Conservation (phyloP, 768 basidiomycete species). For the Trametes gibbosa region DNA sequence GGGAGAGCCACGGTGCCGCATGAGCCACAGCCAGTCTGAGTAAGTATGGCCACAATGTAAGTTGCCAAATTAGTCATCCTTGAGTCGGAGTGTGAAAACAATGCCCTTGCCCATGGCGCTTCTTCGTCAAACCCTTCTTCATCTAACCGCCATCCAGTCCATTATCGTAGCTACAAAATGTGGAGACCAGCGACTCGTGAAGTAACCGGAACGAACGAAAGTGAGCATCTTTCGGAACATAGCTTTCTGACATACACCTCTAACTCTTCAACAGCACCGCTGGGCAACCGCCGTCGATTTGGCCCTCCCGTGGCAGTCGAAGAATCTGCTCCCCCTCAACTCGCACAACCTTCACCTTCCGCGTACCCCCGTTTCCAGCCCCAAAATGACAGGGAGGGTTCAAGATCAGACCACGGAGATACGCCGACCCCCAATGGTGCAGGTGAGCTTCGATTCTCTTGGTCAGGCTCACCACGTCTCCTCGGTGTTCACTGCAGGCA, state of each 20-base stretch:
- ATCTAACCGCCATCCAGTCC: background rate
- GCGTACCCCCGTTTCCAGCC: constrained; percentile 71
- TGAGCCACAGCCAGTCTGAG: background rate
- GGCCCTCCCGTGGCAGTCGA: constrained; percentile 77
- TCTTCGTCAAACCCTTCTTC: constrained; percentile 11
- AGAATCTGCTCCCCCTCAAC: constrained; percentile 77
- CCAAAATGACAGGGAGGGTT: constrained; percentile 49
- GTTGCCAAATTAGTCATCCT: constrained; percentile 20
- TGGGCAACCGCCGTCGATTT: constrained; percentile 87
- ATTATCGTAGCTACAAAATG: constrained; percentile 42
- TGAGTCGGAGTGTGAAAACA: constrained; percentile 19
- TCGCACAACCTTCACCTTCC: constrained; percentile 84
- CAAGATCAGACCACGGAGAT: constrained; percentile 66
- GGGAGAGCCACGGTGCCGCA: background rate
- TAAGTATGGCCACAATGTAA: background rate
- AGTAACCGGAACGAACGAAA: constrained; percentile 91
- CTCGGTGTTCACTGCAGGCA: constrained; percentile 18
- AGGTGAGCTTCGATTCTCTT: constrained; percentile 58
- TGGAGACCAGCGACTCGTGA: constrained; percentile 88
- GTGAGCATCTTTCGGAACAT: constrained; percentile 41
- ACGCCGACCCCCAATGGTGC: constrained; percentile 54
- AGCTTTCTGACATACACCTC: constrained; percentile 1
- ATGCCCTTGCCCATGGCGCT: constrained; percentile 8
- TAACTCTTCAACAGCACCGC: constrained; percentile 50
- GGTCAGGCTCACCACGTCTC: constrained; percentile 15